phyloP scores from a whole-genome alignment of 768 basidiomycete species.

The Trametes villosa region DNA sequence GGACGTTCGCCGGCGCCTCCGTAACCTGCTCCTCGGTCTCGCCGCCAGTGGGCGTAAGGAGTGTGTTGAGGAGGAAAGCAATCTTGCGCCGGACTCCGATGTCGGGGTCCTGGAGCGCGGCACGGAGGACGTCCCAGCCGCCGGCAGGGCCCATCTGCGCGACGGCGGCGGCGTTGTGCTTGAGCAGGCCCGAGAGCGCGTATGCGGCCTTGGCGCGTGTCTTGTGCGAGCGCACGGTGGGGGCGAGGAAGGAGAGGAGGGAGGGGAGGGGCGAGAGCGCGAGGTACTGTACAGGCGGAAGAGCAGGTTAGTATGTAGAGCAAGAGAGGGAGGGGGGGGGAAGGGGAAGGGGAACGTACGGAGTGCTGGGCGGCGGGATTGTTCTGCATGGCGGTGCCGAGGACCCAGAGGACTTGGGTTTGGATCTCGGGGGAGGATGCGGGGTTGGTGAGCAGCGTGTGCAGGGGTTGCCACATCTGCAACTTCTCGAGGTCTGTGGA shows the following conservation, averaged over 20 bases:
- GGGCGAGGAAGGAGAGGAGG: slow-evolving; percentile 63
- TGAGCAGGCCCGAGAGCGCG: slow-evolving; percentile 74
- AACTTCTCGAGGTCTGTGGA: slow-evolving; percentile 73
- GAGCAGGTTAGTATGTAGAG: background rate
- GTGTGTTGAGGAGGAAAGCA: slow-evolving; percentile 73
- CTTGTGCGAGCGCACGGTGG: slow-evolving; percentile 53
- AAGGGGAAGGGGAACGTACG: slow-evolving; percentile 46
- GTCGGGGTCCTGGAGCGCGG: slow-evolving; percentile 74
- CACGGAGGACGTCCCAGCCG: slow-evolving; percentile 69
- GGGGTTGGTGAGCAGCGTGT: slow-evolving; percentile 60
- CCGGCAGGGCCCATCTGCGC: slow-evolving; percentile 49
- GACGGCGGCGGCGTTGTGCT: slow-evolving; percentile 76
- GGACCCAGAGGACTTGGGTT: slow-evolving; percentile 78
- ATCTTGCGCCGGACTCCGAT: slow-evolving; percentile 78
- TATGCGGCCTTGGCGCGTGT: slow-evolving; percentile 84
- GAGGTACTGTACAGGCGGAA: slow-evolving; percentile 53
- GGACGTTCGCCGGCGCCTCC: slow-evolving; percentile 5
- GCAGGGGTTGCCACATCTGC: slow-evolving; percentile 79
- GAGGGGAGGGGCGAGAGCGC: slow-evolving; percentile 65
- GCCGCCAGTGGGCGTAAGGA: slow-evolving; percentile 55
- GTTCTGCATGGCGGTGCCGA: slow-evolving; percentile 89
- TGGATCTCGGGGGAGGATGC: slow-evolving; percentile 63
- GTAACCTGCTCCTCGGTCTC: slow-evolving; percentile 14
- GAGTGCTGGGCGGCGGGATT: slow-evolving; percentile 83
- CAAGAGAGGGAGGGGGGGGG: background rate